Evolutionary conservation across 2,329 filamentous ascomycete genomes (phyloP).

Genomic region (Bipolaris bicolor): DNA sequence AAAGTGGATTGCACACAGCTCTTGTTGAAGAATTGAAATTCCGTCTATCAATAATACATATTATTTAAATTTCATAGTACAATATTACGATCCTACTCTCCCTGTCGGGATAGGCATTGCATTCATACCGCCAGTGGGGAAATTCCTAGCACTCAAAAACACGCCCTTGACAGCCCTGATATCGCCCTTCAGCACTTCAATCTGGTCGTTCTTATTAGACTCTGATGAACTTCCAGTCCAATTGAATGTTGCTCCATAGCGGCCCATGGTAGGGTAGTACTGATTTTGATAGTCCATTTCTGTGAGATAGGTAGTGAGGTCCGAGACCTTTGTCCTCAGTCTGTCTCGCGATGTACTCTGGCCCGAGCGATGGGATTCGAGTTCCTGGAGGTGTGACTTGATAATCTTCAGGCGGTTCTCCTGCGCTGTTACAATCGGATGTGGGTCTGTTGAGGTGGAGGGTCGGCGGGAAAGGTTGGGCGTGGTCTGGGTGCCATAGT

Average conservation of each 20-base stretch:
- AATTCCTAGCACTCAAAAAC: constrained; percentile 74
- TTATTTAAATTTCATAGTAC: not conserved
- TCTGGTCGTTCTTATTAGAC: constrained; percentile 70
- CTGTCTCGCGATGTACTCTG: constrained; percentile 58
- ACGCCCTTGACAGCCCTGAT: constrained; percentile 82
- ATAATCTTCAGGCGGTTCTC: constrained; percentile 58
- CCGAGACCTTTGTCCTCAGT: constrained; percentile 57
- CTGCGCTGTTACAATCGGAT: constrained; percentile 47
- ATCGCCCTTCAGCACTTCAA: constrained; percentile 73
- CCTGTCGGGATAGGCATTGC: constrained; percentile 28
- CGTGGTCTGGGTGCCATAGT: constrained; percentile 79
- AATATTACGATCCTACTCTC: constrained; percentile 23
- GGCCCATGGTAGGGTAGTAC: constrained; percentile 52
- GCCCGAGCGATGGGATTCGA: constrained; percentile 57
- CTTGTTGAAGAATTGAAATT: too few species aligned
- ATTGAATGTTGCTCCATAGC: constrained; percentile 33
- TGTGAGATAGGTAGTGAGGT: constrained; percentile 69
- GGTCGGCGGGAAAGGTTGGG: constrained; percentile 54
- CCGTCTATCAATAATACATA: too few species aligned
- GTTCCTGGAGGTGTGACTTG: constrained; percentile 57
- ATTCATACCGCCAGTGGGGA: constrained; percentile 54
- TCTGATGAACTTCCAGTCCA: constrained; percentile 46
- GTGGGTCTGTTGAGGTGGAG: constrained; percentile 32
- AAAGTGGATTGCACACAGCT: too few species aligned
- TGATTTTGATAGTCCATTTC: constrained; percentile 50